Percentiles rank a stretch among this genome's conserved stretches.
These are phyloP conservation scores for Teunomyces aglyptinius DNA, from an alignment of 805 yeast genomes.

Conservation along the genomic window DNA sequence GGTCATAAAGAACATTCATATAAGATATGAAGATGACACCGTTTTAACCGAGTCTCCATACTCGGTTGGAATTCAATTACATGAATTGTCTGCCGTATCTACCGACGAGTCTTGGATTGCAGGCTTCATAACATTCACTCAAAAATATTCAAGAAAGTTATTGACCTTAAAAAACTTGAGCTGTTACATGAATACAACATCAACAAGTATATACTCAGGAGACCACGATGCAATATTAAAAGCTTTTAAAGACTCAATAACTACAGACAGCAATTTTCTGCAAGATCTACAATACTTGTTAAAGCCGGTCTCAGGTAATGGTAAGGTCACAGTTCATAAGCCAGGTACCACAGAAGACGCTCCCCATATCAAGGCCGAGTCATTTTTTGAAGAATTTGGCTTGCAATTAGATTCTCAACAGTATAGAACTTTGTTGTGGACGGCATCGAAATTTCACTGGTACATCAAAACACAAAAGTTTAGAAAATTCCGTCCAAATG, in stretches of 20 bases:
- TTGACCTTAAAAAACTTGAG: conserved; percentile 72
- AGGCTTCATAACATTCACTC: conserved; percentile 72
- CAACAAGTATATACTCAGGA: conserved; percentile 36
- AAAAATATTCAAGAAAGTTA: conserved; percentile 68
- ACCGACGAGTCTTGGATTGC: conserved; percentile 85
- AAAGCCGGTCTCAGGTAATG: conserved; percentile 86
- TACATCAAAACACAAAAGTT: conserved; percentile 73
- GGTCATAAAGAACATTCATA: conserved; percentile 85
- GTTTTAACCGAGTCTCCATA: conserved; percentile 73
- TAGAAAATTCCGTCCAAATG: conserved; percentile 64
- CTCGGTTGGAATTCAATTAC: conserved; percentile 76
- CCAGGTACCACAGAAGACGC: conserved; percentile 62
- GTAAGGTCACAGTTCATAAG: conserved; percentile 79
- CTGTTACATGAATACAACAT: conserved; percentile 77
- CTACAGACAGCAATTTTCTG: conserved; percentile 17
- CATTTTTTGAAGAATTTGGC: conserved; percentile 87
- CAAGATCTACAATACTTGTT: conserved; percentile 54
- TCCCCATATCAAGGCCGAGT: conserved; percentile 72
- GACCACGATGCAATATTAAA: conserved; percentile 49
- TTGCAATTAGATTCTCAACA: conserved; percentile 81
- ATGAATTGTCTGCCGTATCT: conserved; percentile 88
- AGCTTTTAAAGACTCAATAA: conserved; percentile 48
- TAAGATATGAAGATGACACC: conserved; percentile 82
- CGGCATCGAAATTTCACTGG: conserved; percentile 80
- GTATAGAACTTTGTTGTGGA: conserved; percentile 76